These are phyloP conservation scores for Ganoderma lucidum DNA, from an alignment of 1,284 basidiomycete genomes.

Conservation along the genomic window DNA sequence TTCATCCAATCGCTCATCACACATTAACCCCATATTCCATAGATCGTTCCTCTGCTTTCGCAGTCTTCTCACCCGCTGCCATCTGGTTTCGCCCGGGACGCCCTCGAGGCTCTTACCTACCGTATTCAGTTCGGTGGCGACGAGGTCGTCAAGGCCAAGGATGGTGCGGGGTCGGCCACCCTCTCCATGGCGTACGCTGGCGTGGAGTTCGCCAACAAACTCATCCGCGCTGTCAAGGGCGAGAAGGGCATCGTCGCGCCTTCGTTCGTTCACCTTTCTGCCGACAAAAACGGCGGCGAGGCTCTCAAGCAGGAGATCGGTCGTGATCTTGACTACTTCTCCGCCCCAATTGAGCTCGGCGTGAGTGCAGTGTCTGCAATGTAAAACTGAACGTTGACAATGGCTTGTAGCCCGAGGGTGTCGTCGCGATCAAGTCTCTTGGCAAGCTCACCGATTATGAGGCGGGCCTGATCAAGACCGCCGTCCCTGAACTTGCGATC, in stretches of 20 bases:
- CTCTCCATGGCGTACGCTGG: slow-evolving; percentile 83
- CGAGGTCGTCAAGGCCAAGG: slow-evolving; percentile 86
- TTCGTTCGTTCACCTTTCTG: slow-evolving; percentile 84
- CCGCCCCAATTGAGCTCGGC: slow-evolving; percentile 85
- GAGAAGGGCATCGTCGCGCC: slow-evolving; percentile 89
- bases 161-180: slow-evolving; percentile 79
- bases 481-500: slow-evolving; percentile 79
- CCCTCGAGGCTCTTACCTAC: slow-evolving; percentile 61
- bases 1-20: slow-evolving; percentile 17
- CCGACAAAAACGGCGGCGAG: slow-evolving; percentile 78
- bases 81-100: slow-evolving; percentile 57
- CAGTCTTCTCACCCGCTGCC: slow-evolving; percentile 84
- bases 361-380: slow-evolving; percentile 52
- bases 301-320: slow-evolving; percentile 69
- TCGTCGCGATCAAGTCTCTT: slow-evolving; percentile 81
- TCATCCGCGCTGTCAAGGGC: slow-evolving; percentile 89
- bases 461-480: slow-evolving; percentile 78
- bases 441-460: slow-evolving; percentile 81
- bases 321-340: slow-evolving; percentile 83
- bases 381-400: slow-evolving; percentile 21
- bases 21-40: slow-evolving; percentile 17
- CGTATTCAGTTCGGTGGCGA: slow-evolving; percentile 85
- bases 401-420: slow-evolving; percentile 70
- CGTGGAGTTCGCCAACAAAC: slow-evolving; percentile 80
- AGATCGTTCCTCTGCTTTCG: slow-evolving; percentile 96